Evolutionary conservation across 2,329 filamentous ascomycete genomes (phyloP).

Genomic region (Emmonsiellopsis sp.): DNA sequence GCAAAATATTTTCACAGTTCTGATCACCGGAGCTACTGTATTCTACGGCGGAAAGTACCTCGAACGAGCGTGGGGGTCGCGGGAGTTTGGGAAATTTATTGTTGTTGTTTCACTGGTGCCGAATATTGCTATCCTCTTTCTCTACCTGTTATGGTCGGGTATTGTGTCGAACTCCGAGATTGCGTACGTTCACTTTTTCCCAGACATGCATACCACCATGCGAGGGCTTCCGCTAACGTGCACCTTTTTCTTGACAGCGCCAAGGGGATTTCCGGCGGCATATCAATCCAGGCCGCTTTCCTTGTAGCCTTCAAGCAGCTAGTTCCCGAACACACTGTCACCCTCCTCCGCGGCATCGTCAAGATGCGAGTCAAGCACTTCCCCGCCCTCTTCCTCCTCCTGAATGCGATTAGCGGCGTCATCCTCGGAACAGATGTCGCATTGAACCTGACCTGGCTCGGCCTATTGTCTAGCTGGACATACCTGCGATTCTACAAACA

Average conservation of each 20-base stretch:
- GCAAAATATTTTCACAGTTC: constrained; percentile 80
- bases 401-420: constrained; percentile 59
- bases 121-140: constrained; percentile 64
- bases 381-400: constrained; percentile 64
- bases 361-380: constrained; percentile 81
- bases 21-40: constrained; percentile 66
- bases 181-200: constrained; percentile 22
- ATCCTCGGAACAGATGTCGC: constrained; percentile 64
- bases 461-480: constrained; percentile 82
- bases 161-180: constrained; percentile 41
- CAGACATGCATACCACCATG: neutral
- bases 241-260: constrained; percentile 43
- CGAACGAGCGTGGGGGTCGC: constrained; percentile 89
- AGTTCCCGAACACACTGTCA: constrained; percentile 92
- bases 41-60: constrained; percentile 93
- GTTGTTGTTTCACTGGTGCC: constrained; percentile 68
- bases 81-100: constrained; percentile 86
- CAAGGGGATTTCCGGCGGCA: constrained; percentile 77
- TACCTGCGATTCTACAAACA: constrained; percentile 92
- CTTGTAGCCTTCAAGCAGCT: constrained; percentile 97
- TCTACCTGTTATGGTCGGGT: constrained; percentile 65
- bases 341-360: constrained; percentile 77
- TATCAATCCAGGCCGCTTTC: constrained; percentile 84
- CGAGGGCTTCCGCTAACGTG: neutral
- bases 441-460: constrained; percentile 68